Percentiles rank a stretch among this genome's conserved stretches.
Conservation (phyloP, 1,284 basidiomycete genomes). For the Phylloporus sp. region DNA sequence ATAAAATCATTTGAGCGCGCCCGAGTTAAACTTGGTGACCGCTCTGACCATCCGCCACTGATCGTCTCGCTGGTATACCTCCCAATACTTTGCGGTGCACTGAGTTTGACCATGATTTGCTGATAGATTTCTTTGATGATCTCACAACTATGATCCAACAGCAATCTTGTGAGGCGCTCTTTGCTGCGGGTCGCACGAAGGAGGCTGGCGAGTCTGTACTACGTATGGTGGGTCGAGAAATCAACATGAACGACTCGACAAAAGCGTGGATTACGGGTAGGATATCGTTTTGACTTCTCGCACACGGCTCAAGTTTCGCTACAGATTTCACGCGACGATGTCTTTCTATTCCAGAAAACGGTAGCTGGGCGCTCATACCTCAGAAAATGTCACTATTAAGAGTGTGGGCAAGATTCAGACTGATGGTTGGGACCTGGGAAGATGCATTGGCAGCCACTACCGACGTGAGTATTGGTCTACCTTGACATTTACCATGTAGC, state of each 20-base stretch:
- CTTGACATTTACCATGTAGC: background rate
- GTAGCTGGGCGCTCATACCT: too few relatives aligned
- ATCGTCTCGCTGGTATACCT: background rate
- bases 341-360: background rate
- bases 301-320: background rate
- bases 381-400: slow-evolving; percentile 38
- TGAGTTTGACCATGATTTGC: too few relatives aligned
- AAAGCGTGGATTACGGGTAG: background rate
- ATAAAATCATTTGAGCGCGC: slow-evolving; percentile 10
- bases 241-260: background rate
- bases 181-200: background rate
- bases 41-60: background rate
- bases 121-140: background rate
- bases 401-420: slow-evolving; percentile 9
- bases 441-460: slow-evolving; percentile 42
- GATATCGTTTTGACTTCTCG: background rate
- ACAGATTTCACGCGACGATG: background rate
- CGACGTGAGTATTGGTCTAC: background rate
- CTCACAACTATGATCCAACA: background rate
- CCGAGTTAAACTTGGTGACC: background rate
- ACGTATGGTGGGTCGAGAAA: background rate
- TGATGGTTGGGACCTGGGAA: slow-evolving; percentile 7
- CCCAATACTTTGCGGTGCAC: background rate
- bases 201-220: background rate
- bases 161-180: background rate